Evolutionary conservation across 371 early-diverging fungal genomes (phyloP), one percentile per base, ranked within the genome.

Genomic region (Circinella umbellata): DNA sequence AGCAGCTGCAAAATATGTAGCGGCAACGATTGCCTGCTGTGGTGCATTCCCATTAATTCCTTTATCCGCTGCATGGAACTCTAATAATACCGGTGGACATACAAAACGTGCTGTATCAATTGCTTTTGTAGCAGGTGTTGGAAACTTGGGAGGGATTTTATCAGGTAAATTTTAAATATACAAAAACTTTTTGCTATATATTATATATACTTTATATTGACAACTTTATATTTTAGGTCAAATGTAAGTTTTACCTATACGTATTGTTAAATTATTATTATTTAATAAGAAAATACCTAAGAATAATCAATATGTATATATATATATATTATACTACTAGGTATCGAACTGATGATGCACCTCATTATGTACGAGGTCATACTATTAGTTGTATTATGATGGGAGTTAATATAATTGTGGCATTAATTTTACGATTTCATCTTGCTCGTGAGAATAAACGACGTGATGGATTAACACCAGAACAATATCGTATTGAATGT

Each of bases 41-140:
- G 89, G 89, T 36, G 83, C 86, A 20, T 88, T 87, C 64, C 61
- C 85, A 15, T 76, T 84, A 20, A 75, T 87, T 27, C 89, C 91
- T 14, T 74, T 86, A 54, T 86, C 83, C 81, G 64, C 88, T 11
- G 77, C 81, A 4, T 90, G 91, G 91, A 83, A 86, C 63, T 79
- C 86, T 7, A 87, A 82, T 70, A 89, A 88, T 60, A 80, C 86
- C 54, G 88, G 86, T 67, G 91, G 91, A 0, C 85, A 87, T 64
- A 87, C 88, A 18, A 90, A 90, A 73, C 81, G 87, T 54, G 89
- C 85, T 71, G 85, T 84, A 35, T 88, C 86, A 3, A 81, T 82
- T 11, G 90, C 89, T 11, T 72, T 85, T 47, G 85, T 87, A 39
- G 82, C 88, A 53, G 79, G 83, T 3, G 78, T 89, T 59, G 91